phyloP scores from a whole-genome alignment of 176 grass and related monocot species.

The Phoenix dactylifera region DNA sequence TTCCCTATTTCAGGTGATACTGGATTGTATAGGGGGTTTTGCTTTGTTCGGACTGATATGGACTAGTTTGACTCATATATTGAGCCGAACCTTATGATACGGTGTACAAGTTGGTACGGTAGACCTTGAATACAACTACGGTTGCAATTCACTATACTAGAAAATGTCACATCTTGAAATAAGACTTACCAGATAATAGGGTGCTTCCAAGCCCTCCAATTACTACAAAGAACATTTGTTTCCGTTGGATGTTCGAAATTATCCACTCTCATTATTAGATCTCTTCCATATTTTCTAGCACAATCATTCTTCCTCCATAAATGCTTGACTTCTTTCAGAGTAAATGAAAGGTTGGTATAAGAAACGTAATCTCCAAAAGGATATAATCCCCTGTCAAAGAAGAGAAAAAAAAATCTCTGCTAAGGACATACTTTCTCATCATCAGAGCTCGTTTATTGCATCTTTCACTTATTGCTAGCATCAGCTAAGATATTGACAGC shows the following conservation, averaged over 20 bases:
- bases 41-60: too few species aligned
- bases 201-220: slow-evolving; percentile 80
- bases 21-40: too few species aligned
- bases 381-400: slow-evolving; percentile 47
- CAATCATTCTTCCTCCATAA: slow-evolving; percentile 92
- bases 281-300: slow-evolving; percentile 41
- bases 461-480: background rate
- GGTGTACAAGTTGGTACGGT: too few species aligned
- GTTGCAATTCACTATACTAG: background rate
- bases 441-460: background rate
- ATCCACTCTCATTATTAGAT: slow-evolving; percentile 66
- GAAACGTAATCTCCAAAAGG: slow-evolving; percentile 80
- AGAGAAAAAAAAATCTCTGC: slow-evolving; percentile 20
- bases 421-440: slow-evolving; percentile 1
- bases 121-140: background rate
- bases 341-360: slow-evolving; percentile 72
- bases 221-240: slow-evolving; percentile 84
- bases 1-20: too few species aligned
- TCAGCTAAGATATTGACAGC: background rate
- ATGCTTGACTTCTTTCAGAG: slow-evolving; percentile 72
- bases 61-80: too few species aligned
- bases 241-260: slow-evolving; percentile 65
- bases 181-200: slow-evolving; percentile 75
- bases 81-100: too few species aligned
- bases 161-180: background rate